Percentiles rank a stretch among this genome's conserved stretches.
phyloP scores from a whole-genome alignment of 2,329 filamentous ascomycete genomes.

The Colletotrichum chrysophilum region DNA sequence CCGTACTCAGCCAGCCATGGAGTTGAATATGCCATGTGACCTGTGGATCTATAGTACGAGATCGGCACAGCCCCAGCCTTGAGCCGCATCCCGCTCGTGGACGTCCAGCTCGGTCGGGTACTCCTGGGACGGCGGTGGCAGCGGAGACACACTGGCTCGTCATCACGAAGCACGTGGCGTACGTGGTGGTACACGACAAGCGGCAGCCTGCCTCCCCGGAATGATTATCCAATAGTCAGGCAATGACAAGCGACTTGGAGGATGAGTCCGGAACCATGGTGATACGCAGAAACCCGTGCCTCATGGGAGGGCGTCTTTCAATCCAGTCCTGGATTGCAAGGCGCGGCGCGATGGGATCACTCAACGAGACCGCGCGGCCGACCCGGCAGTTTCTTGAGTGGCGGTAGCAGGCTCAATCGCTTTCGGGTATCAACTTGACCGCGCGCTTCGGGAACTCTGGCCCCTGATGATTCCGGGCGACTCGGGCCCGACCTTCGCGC shows the following conservation, averaged over 20 bases:
- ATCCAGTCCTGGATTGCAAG: not conserved
- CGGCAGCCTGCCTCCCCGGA: not conserved
- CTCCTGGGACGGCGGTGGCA: not conserved
- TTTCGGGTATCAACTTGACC: not conserved
- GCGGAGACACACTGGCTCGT: not conserved
- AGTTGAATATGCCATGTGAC: not conserved
- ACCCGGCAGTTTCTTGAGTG: not conserved
- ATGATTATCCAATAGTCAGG: not conserved
- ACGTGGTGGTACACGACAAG: not conserved
- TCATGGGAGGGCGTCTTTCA: not conserved
- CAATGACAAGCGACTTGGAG: not conserved
- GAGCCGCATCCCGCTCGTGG: not conserved
- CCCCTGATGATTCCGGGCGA: not conserved
- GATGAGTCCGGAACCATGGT: not conserved
- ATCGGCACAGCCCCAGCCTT: not conserved
- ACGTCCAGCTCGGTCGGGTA: not conserved
- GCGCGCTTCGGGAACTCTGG: not conserved
- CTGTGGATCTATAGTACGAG: not conserved
- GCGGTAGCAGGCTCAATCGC: not conserved
- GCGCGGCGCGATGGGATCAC: not conserved
- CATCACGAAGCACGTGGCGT: slow-evolving; percentile 1
- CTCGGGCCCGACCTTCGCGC: not conserved
- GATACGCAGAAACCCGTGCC: not conserved
- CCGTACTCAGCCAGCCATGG: not conserved
- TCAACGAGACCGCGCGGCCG: not conserved